Evolutionary conservation across 345 rosid genomes (phyloP).

Genomic region (Theobroma cacao): DNA sequence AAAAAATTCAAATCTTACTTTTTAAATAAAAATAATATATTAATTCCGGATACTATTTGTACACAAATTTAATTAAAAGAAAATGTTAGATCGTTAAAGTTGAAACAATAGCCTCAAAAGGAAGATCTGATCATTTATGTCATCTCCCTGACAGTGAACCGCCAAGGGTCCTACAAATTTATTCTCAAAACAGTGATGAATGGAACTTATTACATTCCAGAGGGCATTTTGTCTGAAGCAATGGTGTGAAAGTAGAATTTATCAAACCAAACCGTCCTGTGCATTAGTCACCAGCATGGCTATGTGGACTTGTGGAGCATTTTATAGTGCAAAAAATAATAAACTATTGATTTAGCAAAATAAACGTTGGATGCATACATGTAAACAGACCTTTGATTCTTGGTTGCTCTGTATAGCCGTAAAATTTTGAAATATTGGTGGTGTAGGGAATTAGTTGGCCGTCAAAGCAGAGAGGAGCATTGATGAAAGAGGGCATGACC

Average conservation of each 20-base stretch:
- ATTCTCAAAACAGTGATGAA: not conserved
- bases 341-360: not conserved
- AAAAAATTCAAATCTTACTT: too few species aligned
- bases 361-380: not conserved
- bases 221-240: not conserved
- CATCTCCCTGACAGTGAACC: not conserved
- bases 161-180: constrained; percentile 6
- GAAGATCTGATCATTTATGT: not conserved
- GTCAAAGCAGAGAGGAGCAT: constrained; percentile 31
- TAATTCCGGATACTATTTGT: too few species aligned
- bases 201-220: not conserved
- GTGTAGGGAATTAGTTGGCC: constrained; percentile 29
- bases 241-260: constrained; percentile 1
- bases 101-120: not conserved
- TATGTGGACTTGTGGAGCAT: not conserved
- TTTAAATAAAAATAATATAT: too few species aligned
- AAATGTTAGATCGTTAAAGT: not conserved
- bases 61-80: too few species aligned
- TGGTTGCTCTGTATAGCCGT: not conserved
- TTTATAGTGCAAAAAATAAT: not conserved
- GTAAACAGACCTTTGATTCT: not conserved
- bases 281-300: not conserved
- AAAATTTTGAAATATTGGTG: not conserved
- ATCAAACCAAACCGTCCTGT: not conserved
- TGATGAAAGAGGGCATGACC: constrained; percentile 18